Evolutionary conservation across 1,284 basidiomycete genomes (phyloP).

Genomic region (Trichosporon ovoides): DNA sequence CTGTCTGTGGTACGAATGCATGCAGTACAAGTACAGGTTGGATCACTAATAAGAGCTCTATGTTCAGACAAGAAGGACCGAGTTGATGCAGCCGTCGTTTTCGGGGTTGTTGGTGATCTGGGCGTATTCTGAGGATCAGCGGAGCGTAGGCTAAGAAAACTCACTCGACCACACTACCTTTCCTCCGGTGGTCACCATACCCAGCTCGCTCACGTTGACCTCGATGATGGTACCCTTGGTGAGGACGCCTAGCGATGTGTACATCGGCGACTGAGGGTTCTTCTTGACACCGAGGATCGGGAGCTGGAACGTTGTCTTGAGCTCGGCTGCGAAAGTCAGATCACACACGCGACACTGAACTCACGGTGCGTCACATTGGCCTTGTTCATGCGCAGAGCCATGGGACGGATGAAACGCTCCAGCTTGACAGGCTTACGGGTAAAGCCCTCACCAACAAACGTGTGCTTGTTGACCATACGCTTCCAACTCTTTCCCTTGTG

Average conservation of each 20-base stretch:
- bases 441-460: slow-evolving; percentile 96
- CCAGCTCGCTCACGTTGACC: slow-evolving; percentile 94
- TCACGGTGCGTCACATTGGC: slow-evolving; percentile 97
- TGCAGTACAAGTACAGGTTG: slow-evolving; percentile 4
- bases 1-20: not conserved
- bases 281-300: slow-evolving; percentile 99
- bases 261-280: slow-evolving; percentile 98
- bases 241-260: slow-evolving; percentile 81
- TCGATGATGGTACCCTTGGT: slow-evolving; percentile 99
- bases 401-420: slow-evolving; percentile 95
- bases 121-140: slow-evolving; percentile 79
- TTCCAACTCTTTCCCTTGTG: slow-evolving; percentile 97
- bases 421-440: slow-evolving; percentile 98
- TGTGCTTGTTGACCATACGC: slow-evolving; percentile 99
- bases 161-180: slow-evolving; percentile 66
- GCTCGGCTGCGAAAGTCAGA: slow-evolving; percentile 61
- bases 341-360: slow-evolving; percentile 40
- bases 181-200: slow-evolving; percentile 98
- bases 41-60: not conserved
- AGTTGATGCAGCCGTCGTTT: slow-evolving; percentile 94
- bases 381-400: slow-evolving; percentile 96
- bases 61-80: slow-evolving; percentile 59
- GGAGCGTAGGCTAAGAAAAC: slow-evolving; percentile 11
- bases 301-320: slow-evolving; percentile 98
- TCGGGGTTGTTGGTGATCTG: slow-evolving; percentile 96